Evolutionary conservation across 306 rosid species (phyloP).

Genomic region (Corylus avellana): DNA sequence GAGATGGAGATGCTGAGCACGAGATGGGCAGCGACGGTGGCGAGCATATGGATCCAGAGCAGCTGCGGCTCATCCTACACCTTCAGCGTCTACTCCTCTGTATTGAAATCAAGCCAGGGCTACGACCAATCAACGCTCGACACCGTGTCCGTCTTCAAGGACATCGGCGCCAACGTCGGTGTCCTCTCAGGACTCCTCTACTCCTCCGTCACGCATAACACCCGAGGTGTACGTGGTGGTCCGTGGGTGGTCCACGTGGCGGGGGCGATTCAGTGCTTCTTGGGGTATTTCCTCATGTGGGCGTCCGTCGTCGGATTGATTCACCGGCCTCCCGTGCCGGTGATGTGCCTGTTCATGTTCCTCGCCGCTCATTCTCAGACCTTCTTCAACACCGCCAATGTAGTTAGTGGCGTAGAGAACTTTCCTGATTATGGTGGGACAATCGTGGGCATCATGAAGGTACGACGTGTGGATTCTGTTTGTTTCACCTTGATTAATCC

Average conservation of each 20-base stretch:
- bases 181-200: slow-evolving; percentile 74
- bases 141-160: slow-evolving; percentile 91
- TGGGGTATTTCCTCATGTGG: slow-evolving; percentile 72
- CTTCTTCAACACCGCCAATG: slow-evolving; percentile 71
- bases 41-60: slow-evolving; percentile 82
- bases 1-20: slow-evolving; percentile 44
- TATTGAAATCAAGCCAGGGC: slow-evolving; percentile 65
- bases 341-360: slow-evolving; percentile 70
- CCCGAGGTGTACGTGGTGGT: slow-evolving; percentile 44
- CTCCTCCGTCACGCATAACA: slow-evolving; percentile 54
- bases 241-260: slow-evolving; percentile 70
- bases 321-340: slow-evolving; percentile 55
- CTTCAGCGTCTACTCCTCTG: slow-evolving; percentile 79
- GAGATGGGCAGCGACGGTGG: slow-evolving; percentile 66
- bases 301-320: slow-evolving; percentile 70
- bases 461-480: slow-evolving; percentile 19
- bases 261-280: slow-evolving; percentile 63
- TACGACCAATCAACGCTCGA: slow-evolving; percentile 91
- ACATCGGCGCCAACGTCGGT: slow-evolving; percentile 87
- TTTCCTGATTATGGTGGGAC: slow-evolving; percentile 72
- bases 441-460: slow-evolving; percentile 89
- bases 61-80: slow-evolving; percentile 83
- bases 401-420: slow-evolving; percentile 68
- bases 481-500: not conserved
- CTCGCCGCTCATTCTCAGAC: slow-evolving; percentile 75